Base-by-base conservation (phyloP, 1,139 yeast genomes). In the Arxiozyma slooffiae region DNA sequence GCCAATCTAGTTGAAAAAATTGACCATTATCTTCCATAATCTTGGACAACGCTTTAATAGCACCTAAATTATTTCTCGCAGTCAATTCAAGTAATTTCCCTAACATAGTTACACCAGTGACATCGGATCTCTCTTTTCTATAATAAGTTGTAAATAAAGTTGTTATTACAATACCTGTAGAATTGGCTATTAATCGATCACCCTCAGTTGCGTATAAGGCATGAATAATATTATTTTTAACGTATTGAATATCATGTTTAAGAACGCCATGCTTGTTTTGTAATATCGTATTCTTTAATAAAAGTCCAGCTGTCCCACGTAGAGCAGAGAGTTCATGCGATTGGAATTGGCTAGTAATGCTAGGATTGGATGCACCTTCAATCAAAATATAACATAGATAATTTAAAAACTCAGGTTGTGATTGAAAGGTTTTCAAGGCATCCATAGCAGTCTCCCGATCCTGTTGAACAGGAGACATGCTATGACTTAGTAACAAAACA, bases 91-190 rank as follows among this genome's bases (percentile, higher is more conserved):
- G 67, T 50, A 92, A 73, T 57, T 79, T 81, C 1, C 85, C 82
- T 36, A 92, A 70, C 23, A 84, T 75, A 44, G 78, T 79, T 43
- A 86, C 73, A 1, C 96, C 95, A 47, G 80, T 78, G 11, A 63
- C 57, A 53, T 67, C 69, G 11, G 63, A 61, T 43, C 70, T 57
- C 49, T 66, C 63, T 43, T 63, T 64, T 50, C 68, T 60, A 53
- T 63, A 67, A 52, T 63, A 59, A n/a, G 79, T 73, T 8, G 85
- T 75, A 59, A 90, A 85, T 41, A 92, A 70, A 0, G 96, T 77
- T 1, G 97, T 86, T 49, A 92, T 82, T 49, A 89, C 95, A 62
- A 83, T 90, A 44, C 97, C 96, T 16, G 96, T 82, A 54, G 90
- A 87, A 62, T 86, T 88, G 55, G 96, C 77, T 24, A 90, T 86